Base-by-base conservation (phyloP, 495 filamentous ascomycete genomes). In the Talaromyces wortmannii region DNA sequence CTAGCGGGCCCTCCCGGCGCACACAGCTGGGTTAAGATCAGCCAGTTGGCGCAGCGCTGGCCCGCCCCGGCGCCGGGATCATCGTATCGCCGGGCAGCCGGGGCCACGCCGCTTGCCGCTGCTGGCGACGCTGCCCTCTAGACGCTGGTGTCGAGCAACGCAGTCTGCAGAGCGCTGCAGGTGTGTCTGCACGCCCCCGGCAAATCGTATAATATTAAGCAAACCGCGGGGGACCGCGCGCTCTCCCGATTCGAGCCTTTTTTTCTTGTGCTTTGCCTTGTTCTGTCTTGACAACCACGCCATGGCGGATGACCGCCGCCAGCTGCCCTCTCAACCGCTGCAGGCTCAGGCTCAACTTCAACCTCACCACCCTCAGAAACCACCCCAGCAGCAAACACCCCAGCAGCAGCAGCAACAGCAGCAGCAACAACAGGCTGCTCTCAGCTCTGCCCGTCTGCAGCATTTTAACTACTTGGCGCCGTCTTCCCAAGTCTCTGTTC, bases 1-100 rank as follows among this genome's bases (percentile, higher is more conserved):
- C 52, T 53, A 53, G 45, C 55, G 52, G 57, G 31, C 58, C 50
- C 61, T 52, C 64, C 33, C 30, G 31, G 33, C 29, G 12, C 30
- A 18, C 49, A 32, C 33, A 46, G 31, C 17, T 33, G n/a, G 31
- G n/a, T 13, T 13, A 53, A 42, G 36, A 53, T 53, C 52, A 32
- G 8, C 36, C 13, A 13, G 8, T 40, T 40, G 13, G 36, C 36
- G 8, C 36, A 2, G 36, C 36, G 36, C 8, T 13, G 36, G 8
- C 36, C 36, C 13, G 36, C 23, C 2, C 23, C 23, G 23, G 23
- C 23, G n/a, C 23, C 4, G 23, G 23, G 23, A 23, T 23, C 23
- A 23, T 23, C 23, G 23, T 23, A 23, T 23, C 23, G 23, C 23
- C 23, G 23, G 23, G 23, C 23, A 2, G 23, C 23, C 23, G 23